phyloP scores from a whole-genome alignment of 495 filamentous ascomycete species.

The Glonium stellatum region DNA sequence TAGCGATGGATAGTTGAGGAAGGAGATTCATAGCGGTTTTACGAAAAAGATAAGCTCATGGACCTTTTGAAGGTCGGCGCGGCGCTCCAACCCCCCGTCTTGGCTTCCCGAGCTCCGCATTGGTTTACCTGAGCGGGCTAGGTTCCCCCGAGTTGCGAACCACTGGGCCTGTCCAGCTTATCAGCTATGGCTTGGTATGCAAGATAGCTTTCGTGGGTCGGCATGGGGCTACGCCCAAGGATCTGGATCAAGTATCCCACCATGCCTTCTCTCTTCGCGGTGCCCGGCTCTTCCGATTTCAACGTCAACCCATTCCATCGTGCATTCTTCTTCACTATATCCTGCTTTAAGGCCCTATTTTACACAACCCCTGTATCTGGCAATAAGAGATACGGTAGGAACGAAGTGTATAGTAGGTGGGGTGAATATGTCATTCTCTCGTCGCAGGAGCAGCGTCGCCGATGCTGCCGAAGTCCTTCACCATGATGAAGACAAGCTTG shows the following conservation, averaged over 20 bases:
- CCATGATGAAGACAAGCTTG: constrained; percentile 48
- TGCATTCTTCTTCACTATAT: too few species aligned
- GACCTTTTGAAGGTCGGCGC: not conserved
- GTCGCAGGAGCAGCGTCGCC: not conserved
- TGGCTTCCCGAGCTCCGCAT: not conserved
- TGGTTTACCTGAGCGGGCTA: not conserved
- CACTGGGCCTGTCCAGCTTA: not conserved
- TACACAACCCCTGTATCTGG: not conserved
- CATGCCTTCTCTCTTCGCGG: not conserved
- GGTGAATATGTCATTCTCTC: not conserved
- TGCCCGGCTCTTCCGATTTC: not conserved
- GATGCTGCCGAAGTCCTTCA: not conserved
- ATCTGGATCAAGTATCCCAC: not conserved
- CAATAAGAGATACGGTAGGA: not conserved
- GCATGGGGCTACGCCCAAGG: not conserved
- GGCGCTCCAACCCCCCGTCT: not conserved
- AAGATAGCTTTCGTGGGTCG: not conserved
- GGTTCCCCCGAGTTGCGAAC: not conserved
- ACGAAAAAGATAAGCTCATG: not conserved
- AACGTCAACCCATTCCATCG: not conserved
- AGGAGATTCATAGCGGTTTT: too few species aligned
- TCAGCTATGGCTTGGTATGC: not conserved
- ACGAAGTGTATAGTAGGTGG: not conserved
- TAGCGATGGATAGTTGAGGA: too few species aligned
- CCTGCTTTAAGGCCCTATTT: not conserved